phyloP scores from a whole-genome alignment of 2,329 filamentous ascomycete genomes.

The Penicillium hordei region DNA sequence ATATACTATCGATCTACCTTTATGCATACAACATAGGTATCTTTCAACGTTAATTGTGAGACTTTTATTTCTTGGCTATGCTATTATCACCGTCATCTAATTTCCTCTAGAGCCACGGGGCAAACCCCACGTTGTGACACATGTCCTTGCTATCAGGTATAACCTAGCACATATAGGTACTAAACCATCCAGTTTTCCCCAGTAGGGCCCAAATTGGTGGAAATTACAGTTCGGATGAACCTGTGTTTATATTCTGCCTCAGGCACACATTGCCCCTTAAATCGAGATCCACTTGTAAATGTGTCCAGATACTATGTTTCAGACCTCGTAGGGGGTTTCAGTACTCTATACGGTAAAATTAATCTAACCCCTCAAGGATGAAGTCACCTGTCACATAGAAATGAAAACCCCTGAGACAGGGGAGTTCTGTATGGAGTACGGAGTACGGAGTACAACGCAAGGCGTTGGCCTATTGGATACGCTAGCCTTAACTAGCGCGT shows the following conservation, averaged over 20 bases:
- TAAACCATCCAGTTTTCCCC: neutral
- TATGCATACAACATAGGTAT: neutral
- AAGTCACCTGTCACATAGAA: constrained; percentile 2
- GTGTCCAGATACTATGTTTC: constrained; percentile 1
- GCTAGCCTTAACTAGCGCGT: constrained; percentile 11
- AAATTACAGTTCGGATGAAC: neutral
- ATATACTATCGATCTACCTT: neutral
- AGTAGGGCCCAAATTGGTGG: neutral
- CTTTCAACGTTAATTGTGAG: neutral
- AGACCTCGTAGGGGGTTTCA: neutral
- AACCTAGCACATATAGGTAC: neutral
- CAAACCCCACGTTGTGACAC: neutral
- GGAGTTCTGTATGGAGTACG: neutral
- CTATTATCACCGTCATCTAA: neutral
- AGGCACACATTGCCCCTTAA: constrained; percentile 1
- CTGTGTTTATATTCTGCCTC: neutral
- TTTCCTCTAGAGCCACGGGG: neutral
- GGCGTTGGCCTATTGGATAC: constrained; percentile 7
- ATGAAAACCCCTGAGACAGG: constrained; percentile 11
- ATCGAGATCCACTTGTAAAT: neutral
- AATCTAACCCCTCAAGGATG: neutral
- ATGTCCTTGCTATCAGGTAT: neutral
- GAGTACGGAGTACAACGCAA: neutral
- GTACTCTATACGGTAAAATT: neutral
- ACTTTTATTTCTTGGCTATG: neutral